phyloP scores from a whole-genome alignment of 179 eudicot genomes.

The Silene coronaria region DNA sequence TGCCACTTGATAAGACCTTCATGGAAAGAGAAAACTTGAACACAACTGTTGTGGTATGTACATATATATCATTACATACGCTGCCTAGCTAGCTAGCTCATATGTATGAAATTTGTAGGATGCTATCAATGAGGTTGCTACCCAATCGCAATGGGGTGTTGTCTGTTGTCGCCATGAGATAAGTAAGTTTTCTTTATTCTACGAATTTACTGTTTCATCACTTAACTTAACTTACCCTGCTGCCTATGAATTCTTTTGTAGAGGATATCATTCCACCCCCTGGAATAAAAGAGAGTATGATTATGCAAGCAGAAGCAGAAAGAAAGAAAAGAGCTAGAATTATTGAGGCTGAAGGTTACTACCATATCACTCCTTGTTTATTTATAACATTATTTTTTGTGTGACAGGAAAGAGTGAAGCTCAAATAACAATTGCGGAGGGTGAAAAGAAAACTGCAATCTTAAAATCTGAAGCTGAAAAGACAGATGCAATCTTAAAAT shows the following conservation, averaged over 20 bases:
- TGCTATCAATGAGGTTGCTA: conserved; percentile 74
- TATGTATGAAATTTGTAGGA: conserved; percentile 30
- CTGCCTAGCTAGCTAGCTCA: too few species aligned
- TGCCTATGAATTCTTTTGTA: conserved; percentile 21
- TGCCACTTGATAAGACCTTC: too few species aligned
- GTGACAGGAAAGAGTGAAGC: too few species aligned
- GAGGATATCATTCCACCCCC: conserved; percentile 93
- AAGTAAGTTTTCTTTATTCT: conserved; percentile 22
- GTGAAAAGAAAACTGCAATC: too few species aligned
- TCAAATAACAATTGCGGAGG: too few species aligned
- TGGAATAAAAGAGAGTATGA: conserved; percentile 82
- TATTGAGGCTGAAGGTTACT: conserved; percentile 81
- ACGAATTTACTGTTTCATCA: too few species aligned
- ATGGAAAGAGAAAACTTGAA: too few species aligned
- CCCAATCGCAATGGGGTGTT: conserved; percentile 63
- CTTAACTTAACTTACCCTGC: background rate
- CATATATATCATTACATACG: background rate
- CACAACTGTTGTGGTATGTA: conserved; percentile 72
- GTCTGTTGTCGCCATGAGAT: conserved; percentile 90
- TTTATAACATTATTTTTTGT: too few species aligned
- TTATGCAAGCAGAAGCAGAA: conserved; percentile 94
- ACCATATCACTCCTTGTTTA: too few species aligned
- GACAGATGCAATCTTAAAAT: too few species aligned
- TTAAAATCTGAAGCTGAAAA: too few species aligned
- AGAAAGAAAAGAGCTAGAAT: conserved; percentile 80